phyloP scores from a whole-genome alignment of 2,329 filamentous ascomycete species.

The Dactylellina sp. region DNA sequence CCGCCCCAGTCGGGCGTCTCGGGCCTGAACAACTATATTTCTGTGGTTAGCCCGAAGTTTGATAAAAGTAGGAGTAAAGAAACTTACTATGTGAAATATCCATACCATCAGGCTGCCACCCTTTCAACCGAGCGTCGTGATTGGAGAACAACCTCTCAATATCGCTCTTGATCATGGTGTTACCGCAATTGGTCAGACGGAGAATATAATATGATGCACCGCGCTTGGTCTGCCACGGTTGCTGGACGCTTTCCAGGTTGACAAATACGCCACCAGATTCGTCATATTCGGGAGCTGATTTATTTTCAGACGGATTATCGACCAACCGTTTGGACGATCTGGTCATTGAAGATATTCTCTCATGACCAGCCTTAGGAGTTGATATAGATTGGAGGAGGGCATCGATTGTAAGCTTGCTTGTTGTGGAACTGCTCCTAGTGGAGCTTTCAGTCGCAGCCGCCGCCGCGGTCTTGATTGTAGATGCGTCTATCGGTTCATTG shows the following conservation, averaged over 20 bases:
- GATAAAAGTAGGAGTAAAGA: not conserved
- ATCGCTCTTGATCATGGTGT: slow-evolving; percentile 48
- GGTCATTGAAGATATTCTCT: not conserved
- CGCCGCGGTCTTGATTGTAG: not conserved
- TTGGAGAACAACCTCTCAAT: slow-evolving; percentile 47
- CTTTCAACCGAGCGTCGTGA: slow-evolving; percentile 29
- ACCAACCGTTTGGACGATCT: not conserved
- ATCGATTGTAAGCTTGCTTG: slow-evolving; percentile 40
- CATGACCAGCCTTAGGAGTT: not conserved
- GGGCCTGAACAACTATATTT: slow-evolving; percentile 19
- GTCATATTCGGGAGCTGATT: not conserved
- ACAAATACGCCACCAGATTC: not conserved
- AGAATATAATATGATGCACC: slow-evolving; percentile 18
- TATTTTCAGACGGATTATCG: not conserved
- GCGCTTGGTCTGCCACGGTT: slow-evolving; percentile 13
- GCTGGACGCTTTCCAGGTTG: slow-evolving; percentile 17
- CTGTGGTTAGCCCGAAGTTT: not conserved
- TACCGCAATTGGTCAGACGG: slow-evolving; percentile 34
- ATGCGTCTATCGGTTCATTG: not conserved
- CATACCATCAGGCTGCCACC: slow-evolving; percentile 23
- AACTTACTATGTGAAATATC: slow-evolving; percentile 25
- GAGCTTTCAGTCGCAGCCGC: not conserved
- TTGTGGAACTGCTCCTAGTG: not conserved
- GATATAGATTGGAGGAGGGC: slow-evolving; percentile 43
- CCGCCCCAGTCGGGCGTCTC: slow-evolving; percentile 14